Evolutionary conservation across 2,329 filamentous ascomycete species (phyloP), one percentile per base, ranked within the genome.

Genomic region (Calonectria leucothoes): DNA sequence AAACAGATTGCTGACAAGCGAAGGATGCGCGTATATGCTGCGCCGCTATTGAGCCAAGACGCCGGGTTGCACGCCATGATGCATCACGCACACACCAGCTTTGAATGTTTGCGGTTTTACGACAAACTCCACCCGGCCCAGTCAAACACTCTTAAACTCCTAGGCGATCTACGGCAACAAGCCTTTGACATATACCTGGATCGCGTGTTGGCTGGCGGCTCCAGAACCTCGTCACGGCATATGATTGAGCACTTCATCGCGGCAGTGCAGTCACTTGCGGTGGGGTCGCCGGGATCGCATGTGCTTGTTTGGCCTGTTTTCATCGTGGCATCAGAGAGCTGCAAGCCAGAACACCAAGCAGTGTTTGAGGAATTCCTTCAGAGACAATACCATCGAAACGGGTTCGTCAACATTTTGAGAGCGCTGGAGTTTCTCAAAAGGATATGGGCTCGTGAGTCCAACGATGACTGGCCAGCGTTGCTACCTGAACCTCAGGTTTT

Each of bases 141-240:
- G 31, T 76, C 75, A 0, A 31, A 23, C 5, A 69, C 70, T 1
- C 48, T 76, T 4, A 63, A 67, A 23, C 33, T 71, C 0, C 55
- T 77, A 0, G 69, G 67, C 0, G 51, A 71, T 33, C 45, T 77
- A 8, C 57, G 73, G 39, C 61, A 76, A 7, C 75, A 75, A n/a
- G 75, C 75, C 0, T 76, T 74, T n/a, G 49, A 69, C 6, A 75
- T 75, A 2, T 75, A 77, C 25, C 52, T 77, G 4, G 66, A 71
- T 5, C 45, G 74, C 1, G 76, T 74, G 14, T 64, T 72, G 6
- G 63, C 51, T 6, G 45, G 48, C 10, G 45, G 49, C 3, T 65
- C 49, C 3, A 39, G n/a, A 96, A 80, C 94, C 96, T 81, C 94
- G 93, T 75, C 90, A 92, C n/a, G 85, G 96, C 4, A 70, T 14